Conservation (phyloP, 2,329 filamentous ascomycete species). For the Stachybotrys elegans region DNA sequence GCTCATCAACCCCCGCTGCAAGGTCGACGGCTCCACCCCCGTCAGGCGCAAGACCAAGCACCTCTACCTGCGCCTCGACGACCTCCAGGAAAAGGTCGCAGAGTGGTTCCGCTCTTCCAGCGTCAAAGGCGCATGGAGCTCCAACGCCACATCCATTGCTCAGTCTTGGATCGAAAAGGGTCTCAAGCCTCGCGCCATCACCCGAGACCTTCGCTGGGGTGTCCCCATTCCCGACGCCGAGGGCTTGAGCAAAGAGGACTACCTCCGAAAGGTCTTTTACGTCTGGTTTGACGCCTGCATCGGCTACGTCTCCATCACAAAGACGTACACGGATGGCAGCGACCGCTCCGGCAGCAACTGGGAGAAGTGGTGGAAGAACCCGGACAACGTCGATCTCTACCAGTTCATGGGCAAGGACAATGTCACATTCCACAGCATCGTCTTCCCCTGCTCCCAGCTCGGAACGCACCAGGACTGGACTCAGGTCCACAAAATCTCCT, state of each 20-base stretch:
- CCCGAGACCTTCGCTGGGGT: constrained; percentile 89
- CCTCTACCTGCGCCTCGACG: constrained; percentile 82
- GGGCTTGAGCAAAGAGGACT: constrained; percentile 48
- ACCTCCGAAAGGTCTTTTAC: constrained; percentile 71
- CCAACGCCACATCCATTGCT: constrained; percentile 71
- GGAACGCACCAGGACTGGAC: constrained; percentile 86
- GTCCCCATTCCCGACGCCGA: constrained; percentile 46
- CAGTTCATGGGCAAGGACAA: constrained; percentile 86
- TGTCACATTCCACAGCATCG: constrained; percentile 64
- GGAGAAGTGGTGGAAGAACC: constrained; percentile 93
- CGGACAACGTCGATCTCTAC: constrained; percentile 80
- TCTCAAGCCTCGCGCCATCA: constrained; percentile 81
- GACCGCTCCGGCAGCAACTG: constrained; percentile 57
- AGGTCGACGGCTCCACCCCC: constrained; percentile 79
- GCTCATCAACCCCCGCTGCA: constrained; percentile 82
- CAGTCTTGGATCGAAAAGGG: constrained; percentile 80
- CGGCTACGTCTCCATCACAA: constrained; percentile 92
- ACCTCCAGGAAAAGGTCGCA: constrained; percentile 70
- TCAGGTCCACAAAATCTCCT: constrained; percentile 80
- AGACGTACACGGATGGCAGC: constrained; percentile 66
- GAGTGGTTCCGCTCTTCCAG: constrained; percentile 72
- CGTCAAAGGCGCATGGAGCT: constrained; percentile 69
- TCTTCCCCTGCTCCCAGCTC: constrained; percentile 83
- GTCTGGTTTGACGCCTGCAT: constrained; percentile 93
- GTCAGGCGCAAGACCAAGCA: constrained; percentile 82